phyloP scores from a whole-genome alignment of 306 rosid species.

The Prunus mume region DNA sequence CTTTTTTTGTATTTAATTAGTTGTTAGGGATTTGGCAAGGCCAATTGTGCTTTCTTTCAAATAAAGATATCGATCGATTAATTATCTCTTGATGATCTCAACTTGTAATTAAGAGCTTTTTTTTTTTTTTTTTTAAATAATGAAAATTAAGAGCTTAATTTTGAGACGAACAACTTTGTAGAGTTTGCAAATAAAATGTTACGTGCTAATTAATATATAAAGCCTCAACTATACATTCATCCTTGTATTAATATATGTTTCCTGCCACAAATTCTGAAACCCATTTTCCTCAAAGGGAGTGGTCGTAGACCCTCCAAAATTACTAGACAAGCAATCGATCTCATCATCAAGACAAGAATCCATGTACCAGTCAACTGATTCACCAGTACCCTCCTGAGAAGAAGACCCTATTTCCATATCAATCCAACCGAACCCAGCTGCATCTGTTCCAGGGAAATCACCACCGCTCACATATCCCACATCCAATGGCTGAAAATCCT shows the following conservation, averaged over 20 bases:
- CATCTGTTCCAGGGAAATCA: not conserved
- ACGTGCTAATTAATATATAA: not conserved
- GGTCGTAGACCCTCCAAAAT: not conserved
- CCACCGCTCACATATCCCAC: not conserved
- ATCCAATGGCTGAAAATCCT: conserved; percentile 4
- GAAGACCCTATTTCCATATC: conserved; percentile 4
- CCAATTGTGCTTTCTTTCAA: not conserved
- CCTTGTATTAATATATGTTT: conserved; percentile 8
- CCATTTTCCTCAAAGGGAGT: conserved; percentile 4
- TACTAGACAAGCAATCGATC: not conserved
- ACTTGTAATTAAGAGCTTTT: not conserved
- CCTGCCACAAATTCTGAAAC: conserved; percentile 16
- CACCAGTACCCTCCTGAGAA: not conserved
- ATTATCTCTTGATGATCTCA: not conserved
- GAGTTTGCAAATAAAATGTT: not conserved
- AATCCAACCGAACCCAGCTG: conserved; percentile 11
- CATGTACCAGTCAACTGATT: conserved; percentile 1
- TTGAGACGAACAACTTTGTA: not conserved
- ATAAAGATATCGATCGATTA: not conserved
- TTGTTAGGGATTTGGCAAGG: not conserved
- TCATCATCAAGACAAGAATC: conserved; percentile 2
- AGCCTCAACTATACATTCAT: not conserved
- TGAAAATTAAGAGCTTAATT: not conserved
- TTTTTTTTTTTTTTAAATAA: too few species aligned
- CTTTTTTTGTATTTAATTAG: not conserved